Evolutionary conservation across 257 asterid genomes (phyloP).

Genomic region (Cinchona pubescens): DNA sequence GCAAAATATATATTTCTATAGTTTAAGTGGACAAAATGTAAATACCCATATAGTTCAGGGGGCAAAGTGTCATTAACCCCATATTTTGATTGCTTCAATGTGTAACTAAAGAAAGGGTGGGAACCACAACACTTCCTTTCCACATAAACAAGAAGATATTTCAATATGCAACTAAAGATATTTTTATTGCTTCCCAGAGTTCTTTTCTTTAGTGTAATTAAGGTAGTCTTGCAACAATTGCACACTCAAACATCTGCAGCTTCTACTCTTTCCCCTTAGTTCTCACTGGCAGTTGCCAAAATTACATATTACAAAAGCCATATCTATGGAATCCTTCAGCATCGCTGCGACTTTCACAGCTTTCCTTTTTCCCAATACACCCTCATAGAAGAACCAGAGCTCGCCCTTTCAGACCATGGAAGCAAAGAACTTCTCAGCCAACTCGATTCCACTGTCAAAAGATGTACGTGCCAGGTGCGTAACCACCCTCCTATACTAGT

Average conservation of each 20-base stretch:
- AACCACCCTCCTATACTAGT: neutral
- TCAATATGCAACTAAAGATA: neutral
- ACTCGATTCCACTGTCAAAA: constrained; percentile 54
- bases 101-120: neutral
- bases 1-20: no score
- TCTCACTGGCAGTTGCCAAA: neutral
- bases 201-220: no score
- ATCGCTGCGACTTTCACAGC: constrained; percentile 25
- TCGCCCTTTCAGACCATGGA: constrained; percentile 35
- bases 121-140: neutral
- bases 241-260: neutral
- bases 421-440: constrained; percentile 28
- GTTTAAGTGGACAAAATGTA: no score
- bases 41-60: no score
- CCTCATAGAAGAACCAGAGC: constrained; percentile 22
- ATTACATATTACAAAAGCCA: neutral
- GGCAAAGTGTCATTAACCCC: no score
- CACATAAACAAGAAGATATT: constrained; percentile 19
- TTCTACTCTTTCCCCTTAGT: neutral
- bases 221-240: neutral
- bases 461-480: constrained; percentile 92
- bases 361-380: constrained; percentile 28
- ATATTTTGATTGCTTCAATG: no score
- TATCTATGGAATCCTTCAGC: constrained; percentile 44
- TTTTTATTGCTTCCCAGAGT: neutral